These are phyloP conservation scores for Fusarium piperis DNA, from an alignment of 2,329 filamentous ascomycete species.

Conservation along the genomic window DNA sequence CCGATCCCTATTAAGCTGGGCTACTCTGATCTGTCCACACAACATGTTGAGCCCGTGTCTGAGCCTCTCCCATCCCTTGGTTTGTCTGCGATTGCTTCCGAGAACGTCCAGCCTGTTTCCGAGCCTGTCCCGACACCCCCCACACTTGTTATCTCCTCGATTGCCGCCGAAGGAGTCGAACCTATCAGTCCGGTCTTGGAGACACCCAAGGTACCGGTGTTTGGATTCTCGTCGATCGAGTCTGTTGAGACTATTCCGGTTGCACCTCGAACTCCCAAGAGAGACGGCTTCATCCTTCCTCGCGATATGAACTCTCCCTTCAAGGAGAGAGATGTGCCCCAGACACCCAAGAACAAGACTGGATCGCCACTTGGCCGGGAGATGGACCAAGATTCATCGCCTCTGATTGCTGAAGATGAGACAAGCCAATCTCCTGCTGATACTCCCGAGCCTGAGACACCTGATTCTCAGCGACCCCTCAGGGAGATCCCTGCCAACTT, in stretches of 20 bases:
- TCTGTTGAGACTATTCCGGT: constrained; percentile 58
- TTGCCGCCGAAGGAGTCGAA: constrained; percentile 49
- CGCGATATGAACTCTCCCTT: constrained; percentile 52
- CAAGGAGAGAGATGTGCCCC: constrained; percentile 45
- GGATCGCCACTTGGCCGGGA: constrained; percentile 53
- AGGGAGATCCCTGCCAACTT: constrained; percentile 71
- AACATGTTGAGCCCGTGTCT: constrained; percentile 50
- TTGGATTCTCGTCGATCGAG: constrained; percentile 57
- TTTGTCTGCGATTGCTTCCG: constrained; percentile 37
- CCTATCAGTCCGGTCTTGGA: constrained; percentile 51
- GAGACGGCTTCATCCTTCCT: constrained; percentile 67
- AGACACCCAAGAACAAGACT: constrained; percentile 50
- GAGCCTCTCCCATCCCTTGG: constrained; percentile 35
- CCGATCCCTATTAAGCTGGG: constrained; percentile 39
- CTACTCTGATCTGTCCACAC: constrained; percentile 48
- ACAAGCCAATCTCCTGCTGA: constrained; percentile 63
- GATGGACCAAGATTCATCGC: constrained; percentile 52
- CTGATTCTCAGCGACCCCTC: constrained; percentile 67
- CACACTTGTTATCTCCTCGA: constrained; percentile 49
- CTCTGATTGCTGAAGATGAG: constrained; percentile 72
- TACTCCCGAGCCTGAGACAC: constrained; percentile 54
- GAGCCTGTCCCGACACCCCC: constrained; percentile 38
- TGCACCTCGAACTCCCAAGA: constrained; percentile 61
- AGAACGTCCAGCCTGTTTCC: constrained; percentile 50
- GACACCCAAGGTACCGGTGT: constrained; percentile 39